Percentiles rank a stretch among this genome's conserved stretches.
These are phyloP conservation scores for Acorus gramineus DNA, from an alignment of 106 monocot genomes.

Conservation along the genomic window DNA sequence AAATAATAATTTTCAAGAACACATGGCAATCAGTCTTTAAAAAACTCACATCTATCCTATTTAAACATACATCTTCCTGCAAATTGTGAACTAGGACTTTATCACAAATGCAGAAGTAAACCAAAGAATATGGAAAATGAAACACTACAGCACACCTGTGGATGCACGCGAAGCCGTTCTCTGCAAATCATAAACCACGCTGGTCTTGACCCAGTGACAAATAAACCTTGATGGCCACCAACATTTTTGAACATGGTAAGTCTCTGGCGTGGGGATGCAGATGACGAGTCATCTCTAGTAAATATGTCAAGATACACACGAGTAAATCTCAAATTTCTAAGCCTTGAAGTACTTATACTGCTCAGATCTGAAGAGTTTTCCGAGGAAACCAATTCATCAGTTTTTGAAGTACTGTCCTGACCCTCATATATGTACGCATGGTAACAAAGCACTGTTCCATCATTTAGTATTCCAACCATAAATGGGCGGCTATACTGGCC, in stretches of 20 bases:
- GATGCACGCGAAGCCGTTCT: conserved; percentile 84
- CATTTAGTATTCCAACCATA: conserved; percentile 77
- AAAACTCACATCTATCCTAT: not conserved
- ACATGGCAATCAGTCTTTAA: conserved; percentile 1
- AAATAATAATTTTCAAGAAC: conserved; percentile 1
- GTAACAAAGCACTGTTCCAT: conserved; percentile 86
- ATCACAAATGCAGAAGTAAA: no score
- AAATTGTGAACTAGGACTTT: no score
- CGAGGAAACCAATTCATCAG: conserved; percentile 27
- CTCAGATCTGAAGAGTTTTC: conserved; percentile 21
- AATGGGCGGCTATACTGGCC: conserved; percentile 73
- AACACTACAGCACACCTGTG: conserved; percentile 40
- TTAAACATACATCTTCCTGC: no score
- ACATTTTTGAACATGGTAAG: conserved; percentile 79
- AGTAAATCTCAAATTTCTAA: conserved; percentile 89
- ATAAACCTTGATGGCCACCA: conserved; percentile 86
- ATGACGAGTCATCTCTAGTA: conserved; percentile 44
- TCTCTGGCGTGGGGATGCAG: conserved; percentile 33
- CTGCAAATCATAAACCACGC: conserved; percentile 88
- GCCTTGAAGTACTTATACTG: conserved; percentile 35
- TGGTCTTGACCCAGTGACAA: conserved; percentile 78
- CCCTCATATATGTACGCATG: conserved; percentile 79
- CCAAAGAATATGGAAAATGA: no score
- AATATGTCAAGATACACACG: conserved; percentile 49
- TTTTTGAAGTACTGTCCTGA: conserved; percentile 33